These are phyloP conservation scores for Alternaria gansuensis DNA, from an alignment of 2,329 filamentous ascomycete genomes.

Conservation along the genomic window DNA sequence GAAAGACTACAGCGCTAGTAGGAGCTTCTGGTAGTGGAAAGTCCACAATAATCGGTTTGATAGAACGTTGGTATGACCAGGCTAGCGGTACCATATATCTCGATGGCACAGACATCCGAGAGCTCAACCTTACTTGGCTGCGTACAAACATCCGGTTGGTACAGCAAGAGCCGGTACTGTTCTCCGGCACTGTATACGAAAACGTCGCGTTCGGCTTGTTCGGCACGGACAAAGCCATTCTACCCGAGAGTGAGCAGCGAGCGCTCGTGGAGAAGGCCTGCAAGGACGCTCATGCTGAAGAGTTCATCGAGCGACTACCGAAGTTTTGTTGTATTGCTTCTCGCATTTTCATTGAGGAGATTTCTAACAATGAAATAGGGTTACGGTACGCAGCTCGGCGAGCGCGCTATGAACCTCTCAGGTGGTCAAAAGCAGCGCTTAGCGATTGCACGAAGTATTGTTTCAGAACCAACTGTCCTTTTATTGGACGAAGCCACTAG, in stretches of 20 bases:
- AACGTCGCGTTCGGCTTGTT: slow-evolving; percentile 88
- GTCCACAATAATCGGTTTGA: slow-evolving; percentile 82
- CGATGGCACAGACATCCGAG: slow-evolving; percentile 70
- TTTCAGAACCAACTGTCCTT: slow-evolving; percentile 87
- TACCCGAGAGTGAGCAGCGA: slow-evolving; percentile 66
- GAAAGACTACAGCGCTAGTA: slow-evolving; percentile 90
- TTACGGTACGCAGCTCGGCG: slow-evolving; percentile 91
- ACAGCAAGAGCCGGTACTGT: slow-evolving; percentile 89
- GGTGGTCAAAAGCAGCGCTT: slow-evolving; percentile 97
- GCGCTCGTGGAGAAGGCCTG: slow-evolving; percentile 80
- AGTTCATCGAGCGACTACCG: slow-evolving; percentile 76
- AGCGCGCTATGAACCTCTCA: slow-evolving; percentile 87
- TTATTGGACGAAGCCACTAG: slow-evolving; percentile 88
- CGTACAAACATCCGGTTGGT: slow-evolving; percentile 91
- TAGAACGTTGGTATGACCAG: slow-evolving; percentile 64
- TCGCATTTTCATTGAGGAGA: background rate
- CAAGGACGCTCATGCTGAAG: slow-evolving; percentile 91
- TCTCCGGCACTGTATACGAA: slow-evolving; percentile 84
- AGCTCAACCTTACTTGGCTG: slow-evolving; percentile 86
- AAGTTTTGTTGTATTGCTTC: slow-evolving; percentile 35
- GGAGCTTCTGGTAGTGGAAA: slow-evolving; percentile 95
- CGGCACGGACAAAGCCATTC: slow-evolving; percentile 67
- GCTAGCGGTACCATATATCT: slow-evolving; percentile 37
- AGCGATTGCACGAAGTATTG: slow-evolving; percentile 87
- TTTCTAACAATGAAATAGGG: slow-evolving; percentile 67